Evolutionary conservation across 179 eudicot species (phyloP), one percentile per base, ranked within the genome.

Genomic region (Carnegiea gigantea): DNA sequence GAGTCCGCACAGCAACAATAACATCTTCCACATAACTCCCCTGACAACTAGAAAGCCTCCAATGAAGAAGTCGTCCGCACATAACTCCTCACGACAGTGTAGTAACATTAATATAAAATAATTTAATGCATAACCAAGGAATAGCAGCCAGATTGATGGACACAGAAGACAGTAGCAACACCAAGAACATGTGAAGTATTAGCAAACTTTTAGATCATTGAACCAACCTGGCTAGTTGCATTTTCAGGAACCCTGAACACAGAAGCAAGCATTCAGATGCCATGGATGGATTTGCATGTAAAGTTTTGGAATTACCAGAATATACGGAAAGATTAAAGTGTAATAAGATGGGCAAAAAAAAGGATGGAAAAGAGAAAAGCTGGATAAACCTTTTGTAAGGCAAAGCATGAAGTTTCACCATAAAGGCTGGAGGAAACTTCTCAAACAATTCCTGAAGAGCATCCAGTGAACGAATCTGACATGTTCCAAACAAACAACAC

Each of bases 381-480:
- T 6, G 33, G 70, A 30, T 30, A n/a, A 60, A 88, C 89, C 89
- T 87, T 81, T 79, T 86, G 49, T 90, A 79, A 72, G 91, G 86
- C 73, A 88, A 89, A 62, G 89, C 86, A 78, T 95, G 92, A 82
- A 97, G 93, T 38, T 88, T 91, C 64, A 92, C 89, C 88, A 93
- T 91, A 86, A 95, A 97, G 78, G 95, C 97, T 80, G 83, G 86
- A 4, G 98, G 99, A 88, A 97, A 97, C 88, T 90, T 91, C 89
- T 93, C 99, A 89, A 95, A 97, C 49, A 91, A 90, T 77, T 91
- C 91, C 82, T 95, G 99, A 82, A 97, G 95, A 79, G 94, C 88
- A 84, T 91, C 98, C 88, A 97, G 87, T 59, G 99, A 97, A 80
- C 93, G 93, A 80, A 97, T 97, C 98, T 97, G 92, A 82, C 85